Conservation (phyloP, 768 basidiomycete genomes). For the Astraeus odoratus region DNA sequence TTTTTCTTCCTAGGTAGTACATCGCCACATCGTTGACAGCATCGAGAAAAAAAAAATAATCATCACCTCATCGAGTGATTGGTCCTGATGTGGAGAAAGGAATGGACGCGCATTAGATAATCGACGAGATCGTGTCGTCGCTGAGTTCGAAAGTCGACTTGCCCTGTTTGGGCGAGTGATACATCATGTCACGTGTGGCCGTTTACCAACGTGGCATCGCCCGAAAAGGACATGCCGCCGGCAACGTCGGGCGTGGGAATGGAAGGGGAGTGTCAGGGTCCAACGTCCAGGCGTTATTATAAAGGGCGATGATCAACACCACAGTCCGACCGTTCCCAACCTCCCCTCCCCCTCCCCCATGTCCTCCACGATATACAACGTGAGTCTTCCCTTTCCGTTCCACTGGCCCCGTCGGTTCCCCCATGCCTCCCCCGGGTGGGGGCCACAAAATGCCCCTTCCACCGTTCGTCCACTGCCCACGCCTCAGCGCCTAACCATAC, state of each 20-base stretch:
- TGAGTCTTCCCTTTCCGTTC: slow-evolving; percentile 16
- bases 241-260: slow-evolving; percentile 31
- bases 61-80: too few species aligned
- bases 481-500: slow-evolving; percentile 3
- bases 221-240: slow-evolving; percentile 28
- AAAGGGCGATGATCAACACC: slow-evolving; percentile 35
- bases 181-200: slow-evolving; percentile 20
- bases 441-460: neutral
- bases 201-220: slow-evolving; percentile 19
- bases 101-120: neutral
- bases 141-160: slow-evolving; percentile 12
- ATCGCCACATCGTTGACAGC: too few species aligned
- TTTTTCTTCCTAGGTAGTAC: too few species aligned
- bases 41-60: too few species aligned
- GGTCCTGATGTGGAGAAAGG: too few species aligned
- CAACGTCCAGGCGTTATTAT: slow-evolving; percentile 28
- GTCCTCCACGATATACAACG: slow-evolving; percentile 34
- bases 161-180: slow-evolving; percentile 11
- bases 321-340: slow-evolving; percentile 32
- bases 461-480: neutral
- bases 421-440: neutral
- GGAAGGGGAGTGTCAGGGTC: slow-evolving; percentile 27
- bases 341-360: slow-evolving; percentile 21
- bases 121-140: slow-evolving; percentile 8
- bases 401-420: neutral